These are phyloP conservation scores for Globisporangium iwayamae DNA, from an alignment of 352 stramenopile species.

Conservation along the genomic window DNA sequence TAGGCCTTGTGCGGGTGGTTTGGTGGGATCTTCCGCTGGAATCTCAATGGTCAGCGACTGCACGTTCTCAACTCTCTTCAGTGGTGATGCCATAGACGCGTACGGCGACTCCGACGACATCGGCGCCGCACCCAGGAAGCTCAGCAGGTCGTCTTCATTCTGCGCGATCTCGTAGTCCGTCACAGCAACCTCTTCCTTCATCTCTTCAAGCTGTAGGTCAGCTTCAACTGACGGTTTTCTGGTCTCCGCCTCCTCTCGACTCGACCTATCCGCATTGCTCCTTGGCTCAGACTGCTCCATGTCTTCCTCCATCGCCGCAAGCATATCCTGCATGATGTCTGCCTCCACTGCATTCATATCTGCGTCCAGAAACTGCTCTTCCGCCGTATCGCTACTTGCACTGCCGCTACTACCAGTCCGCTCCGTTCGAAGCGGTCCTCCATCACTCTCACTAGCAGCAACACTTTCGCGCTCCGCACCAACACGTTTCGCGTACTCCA, in stretches of 20 bases:
- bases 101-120: conserved; percentile 1
- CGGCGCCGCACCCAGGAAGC: conserved; percentile 28
- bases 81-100: neutral
- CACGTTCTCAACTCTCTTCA: neutral
- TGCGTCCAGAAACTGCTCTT: conserved; percentile 1
- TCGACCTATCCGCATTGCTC: neutral
- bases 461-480: neutral
- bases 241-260: conserved; percentile 3
- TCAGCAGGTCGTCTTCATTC: conserved; percentile 58
- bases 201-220: conserved; percentile 7
- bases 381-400: conserved; percentile 5
- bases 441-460: neutral
- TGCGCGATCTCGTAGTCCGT: conserved; percentile 45
- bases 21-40: neutral
- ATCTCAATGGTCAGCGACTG: neutral
- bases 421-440: neutral
- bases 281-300: conserved; percentile 1
- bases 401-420: conserved; percentile 7
- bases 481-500: neutral
- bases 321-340: conserved; percentile 13
- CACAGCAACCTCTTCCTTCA: conserved; percentile 13
- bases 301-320: conserved; percentile 18
- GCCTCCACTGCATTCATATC: conserved; percentile 6
- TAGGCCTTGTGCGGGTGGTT: neutral
- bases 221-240: conserved; percentile 1